Conservation (phyloP, 805 yeast genomes). For the Metschnikowia santaceciliae region DNA sequence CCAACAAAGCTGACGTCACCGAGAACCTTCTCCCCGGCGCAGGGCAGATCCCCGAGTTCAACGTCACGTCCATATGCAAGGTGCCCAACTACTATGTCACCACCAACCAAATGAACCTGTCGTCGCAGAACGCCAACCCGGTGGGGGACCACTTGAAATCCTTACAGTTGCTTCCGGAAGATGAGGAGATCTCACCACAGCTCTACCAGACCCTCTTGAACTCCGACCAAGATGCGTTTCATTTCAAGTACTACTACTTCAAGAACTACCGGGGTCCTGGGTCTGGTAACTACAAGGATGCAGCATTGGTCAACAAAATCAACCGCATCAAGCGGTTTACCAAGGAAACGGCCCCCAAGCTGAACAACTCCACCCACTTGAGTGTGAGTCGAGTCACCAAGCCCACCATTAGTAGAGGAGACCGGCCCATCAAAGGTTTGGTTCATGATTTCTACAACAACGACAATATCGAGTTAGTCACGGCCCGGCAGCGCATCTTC, state of each 20-base stretch:
- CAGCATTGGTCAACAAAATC: constrained; percentile 37
- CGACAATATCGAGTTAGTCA: constrained; percentile 27
- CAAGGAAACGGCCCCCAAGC: constrained; percentile 9
- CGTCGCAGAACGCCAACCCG: constrained; percentile 20
- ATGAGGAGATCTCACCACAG: constrained; percentile 27
- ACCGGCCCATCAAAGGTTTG: constrained; percentile 35
- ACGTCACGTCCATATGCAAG: constrained; percentile 36
- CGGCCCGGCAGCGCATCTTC: constrained; percentile 26
- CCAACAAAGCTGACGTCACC: constrained; percentile 36
- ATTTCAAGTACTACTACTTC: constrained; percentile 37
- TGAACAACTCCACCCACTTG: constrained; percentile 24
- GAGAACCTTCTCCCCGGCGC: constrained; percentile 42
- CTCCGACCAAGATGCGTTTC: constrained; percentile 34
- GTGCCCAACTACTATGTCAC: constrained; percentile 41
- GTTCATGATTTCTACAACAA: constrained; percentile 31
- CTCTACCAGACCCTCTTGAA: constrained; percentile 33
- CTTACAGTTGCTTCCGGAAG: constrained; percentile 20
- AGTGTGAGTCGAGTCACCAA: constrained; percentile 17
- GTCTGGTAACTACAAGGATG: constrained; percentile 43
- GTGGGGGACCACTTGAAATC: constrained; percentile 9
- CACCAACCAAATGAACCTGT: constrained; percentile 21
- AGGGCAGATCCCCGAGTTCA: constrained; percentile 42
- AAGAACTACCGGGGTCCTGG: constrained; percentile 44
- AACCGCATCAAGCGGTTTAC: constrained; percentile 27
- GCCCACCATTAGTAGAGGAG: constrained; percentile 14